These are phyloP conservation scores for Spergularia bocconei DNA, from an alignment of 148 eudicot species.

Conservation along the genomic window DNA sequence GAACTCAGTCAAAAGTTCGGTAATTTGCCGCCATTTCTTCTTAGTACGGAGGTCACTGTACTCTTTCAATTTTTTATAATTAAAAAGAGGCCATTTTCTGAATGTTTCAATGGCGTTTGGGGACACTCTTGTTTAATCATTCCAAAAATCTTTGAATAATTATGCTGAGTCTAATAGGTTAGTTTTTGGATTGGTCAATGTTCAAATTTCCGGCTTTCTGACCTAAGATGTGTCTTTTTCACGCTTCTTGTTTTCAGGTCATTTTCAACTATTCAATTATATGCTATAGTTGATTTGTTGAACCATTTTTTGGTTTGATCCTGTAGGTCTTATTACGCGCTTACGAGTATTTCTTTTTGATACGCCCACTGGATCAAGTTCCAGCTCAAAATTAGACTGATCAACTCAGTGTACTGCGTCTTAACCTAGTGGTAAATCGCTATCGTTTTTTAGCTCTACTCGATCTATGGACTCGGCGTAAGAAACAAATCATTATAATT, in stretches of 20 bases:
- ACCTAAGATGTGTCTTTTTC: background rate
- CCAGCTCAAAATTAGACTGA: background rate
- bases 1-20: conserved; percentile 5
- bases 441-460: background rate
- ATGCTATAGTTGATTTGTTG: background rate
- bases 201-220: background rate
- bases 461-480: background rate
- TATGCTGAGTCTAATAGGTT: background rate
- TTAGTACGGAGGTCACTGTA: conserved; percentile 10
- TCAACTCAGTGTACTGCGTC: too few relatives aligned
- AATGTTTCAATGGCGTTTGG: background rate
- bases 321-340: background rate
- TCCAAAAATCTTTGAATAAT: background rate
- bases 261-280: background rate
- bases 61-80: background rate
- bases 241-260: background rate
- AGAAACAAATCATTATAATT: background rate
- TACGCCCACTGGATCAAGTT: background rate
- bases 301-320: background rate
- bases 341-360: conserved; percentile 4
- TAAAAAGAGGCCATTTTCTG: background rate
- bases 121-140: background rate
- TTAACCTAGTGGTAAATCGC: background rate
- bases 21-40: conserved; percentile 7
- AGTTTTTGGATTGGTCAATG: conserved; percentile 6